Base-by-base conservation (phyloP, 805 yeast genomes). In the Priceomyces castillae region DNA sequence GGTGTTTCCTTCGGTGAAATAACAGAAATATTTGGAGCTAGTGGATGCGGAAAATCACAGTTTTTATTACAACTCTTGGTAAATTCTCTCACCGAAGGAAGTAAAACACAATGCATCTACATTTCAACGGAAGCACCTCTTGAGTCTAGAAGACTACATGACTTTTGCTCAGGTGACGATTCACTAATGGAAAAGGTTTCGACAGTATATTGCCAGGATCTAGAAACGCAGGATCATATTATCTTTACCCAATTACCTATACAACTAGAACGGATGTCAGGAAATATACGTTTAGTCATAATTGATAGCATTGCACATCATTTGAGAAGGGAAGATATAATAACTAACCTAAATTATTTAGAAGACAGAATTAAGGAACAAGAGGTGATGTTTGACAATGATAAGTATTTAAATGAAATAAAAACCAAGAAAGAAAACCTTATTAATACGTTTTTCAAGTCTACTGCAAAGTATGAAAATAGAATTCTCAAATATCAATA, bases 11-110 rank as follows among this genome's bases (percentile, higher is more conserved):
- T 51, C 5, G 68, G 69, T 3, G 60, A 60, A 33, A 46, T 67
- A 7, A 82, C 90, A 0, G 98, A 90, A 64, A 58, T 92, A 3
- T 82, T 81, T 52, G 98, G 98, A 0, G 85, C 84, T 19, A 81
- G 95, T 40, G 86, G 95, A 0, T 76, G 86, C 1, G 98, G 97
- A 0, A 92, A 92, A 56, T 83, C 97, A 0, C 95, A 90, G 51
- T 64, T 90, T 3, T 64, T 86, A 19, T 73, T 83, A 67, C 92
- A 84, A 50, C 53, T 90, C 40, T 71, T 85, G 1, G 65, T 81
- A 2, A 65, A 81, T 2, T 79, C 82, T 10, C 89, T 83, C 49
- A 14, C 26, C 15, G 25, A 42, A 19, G 7, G 14, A 7, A 2
- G 26, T 9, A 34, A 38, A 16, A 35, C 42, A 28, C 50, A 42